A percentile compares a stretch with the other conserved stretches of the same genome.
Evolutionary conservation across 208 protist genomes (phyloP).

Genomic region (Acanthamoeba comandoni): DNA sequence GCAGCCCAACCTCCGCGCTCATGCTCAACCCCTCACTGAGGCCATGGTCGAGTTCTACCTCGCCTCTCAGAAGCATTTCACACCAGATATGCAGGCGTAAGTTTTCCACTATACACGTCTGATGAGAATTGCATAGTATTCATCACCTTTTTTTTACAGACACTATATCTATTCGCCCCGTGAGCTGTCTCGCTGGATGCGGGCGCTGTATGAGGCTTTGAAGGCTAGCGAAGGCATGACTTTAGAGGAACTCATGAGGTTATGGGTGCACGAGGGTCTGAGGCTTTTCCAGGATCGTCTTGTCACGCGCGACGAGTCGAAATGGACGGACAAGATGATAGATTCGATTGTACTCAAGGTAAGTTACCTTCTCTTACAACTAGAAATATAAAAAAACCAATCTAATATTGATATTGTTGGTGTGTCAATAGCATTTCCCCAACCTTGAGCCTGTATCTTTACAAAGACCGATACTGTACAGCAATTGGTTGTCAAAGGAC

Average conservation of each 20-base stretch:
- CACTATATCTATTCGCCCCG: conserved; percentile 99
- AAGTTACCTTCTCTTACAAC: background rate
- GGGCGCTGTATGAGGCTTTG: conserved; percentile 96
- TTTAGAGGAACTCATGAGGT: conserved; percentile 91
- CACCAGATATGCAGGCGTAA: conserved; percentile 92
- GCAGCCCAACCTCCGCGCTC: conserved; percentile 83
- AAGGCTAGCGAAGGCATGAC: conserved; percentile 83
- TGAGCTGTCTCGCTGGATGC: conserved; percentile 97
- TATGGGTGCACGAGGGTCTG: conserved; percentile 97
- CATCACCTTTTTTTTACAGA: too few species aligned
- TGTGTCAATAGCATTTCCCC: conserved; percentile 90
- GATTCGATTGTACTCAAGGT: conserved; percentile 87
- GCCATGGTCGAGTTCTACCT: conserved; percentile 97
- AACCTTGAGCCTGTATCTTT: conserved; percentile 86
- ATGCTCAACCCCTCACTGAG: conserved; percentile 88
- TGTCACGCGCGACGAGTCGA: conserved; percentile 92
- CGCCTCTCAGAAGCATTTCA: conserved; percentile 94
- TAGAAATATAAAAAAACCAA: background rate
- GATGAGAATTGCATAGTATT: too few species aligned
- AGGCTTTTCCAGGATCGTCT: conserved; percentile 95
- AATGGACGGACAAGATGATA: conserved; percentile 93
- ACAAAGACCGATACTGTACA: conserved; percentile 95
- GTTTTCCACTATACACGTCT: background rate
- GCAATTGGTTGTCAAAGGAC: conserved; percentile 93
- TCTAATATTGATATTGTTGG: too few species aligned